A percentile compares a stretch with the other conserved stretches of the same genome.
Conservation (phyloP, 306 rosid species). For the Cicer arietinum region DNA sequence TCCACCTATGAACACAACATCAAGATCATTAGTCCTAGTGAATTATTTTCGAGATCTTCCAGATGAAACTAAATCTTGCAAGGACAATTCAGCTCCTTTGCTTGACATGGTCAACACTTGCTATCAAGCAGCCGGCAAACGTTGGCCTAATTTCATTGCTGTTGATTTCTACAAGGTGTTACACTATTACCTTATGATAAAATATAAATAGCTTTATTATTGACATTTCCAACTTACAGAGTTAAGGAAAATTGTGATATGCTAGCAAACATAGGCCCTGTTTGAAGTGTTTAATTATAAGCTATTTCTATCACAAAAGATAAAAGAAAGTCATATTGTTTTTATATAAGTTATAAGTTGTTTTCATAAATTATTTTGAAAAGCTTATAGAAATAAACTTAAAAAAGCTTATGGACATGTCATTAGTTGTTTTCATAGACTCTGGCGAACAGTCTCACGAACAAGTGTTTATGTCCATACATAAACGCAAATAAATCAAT, state of each 20-base stretch:
- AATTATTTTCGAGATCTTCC: conserved; percentile 67
- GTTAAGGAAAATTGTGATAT: not conserved
- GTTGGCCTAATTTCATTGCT: conserved; percentile 88
- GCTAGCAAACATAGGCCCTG: not conserved
- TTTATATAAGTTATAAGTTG: too few species aligned
- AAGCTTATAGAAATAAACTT: too few species aligned
- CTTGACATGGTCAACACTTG: conserved; percentile 75
- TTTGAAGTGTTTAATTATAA: too few species aligned
- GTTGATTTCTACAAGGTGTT: conserved; percentile 84
- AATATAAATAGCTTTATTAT: not conserved
- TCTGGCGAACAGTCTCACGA: too few species aligned
- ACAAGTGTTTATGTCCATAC: too few species aligned
- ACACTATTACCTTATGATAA: not conserved
- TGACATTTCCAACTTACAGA: not conserved
- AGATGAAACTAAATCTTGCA: conserved; percentile 56
- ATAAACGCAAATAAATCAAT: too few species aligned
- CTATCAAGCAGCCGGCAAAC: conserved; percentile 61
- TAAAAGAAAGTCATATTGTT: too few species aligned
- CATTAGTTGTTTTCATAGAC: too few species aligned
- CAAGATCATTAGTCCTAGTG: conserved; percentile 70
- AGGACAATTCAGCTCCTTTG: conserved; percentile 74
- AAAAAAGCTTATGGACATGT: too few species aligned
- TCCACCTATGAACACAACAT: conserved; percentile 54
- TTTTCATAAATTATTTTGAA: too few species aligned
- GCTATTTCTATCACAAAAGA: too few species aligned